Conservation (phyloP, 306 rosid genomes). For the Boehmeria nivea region DNA sequence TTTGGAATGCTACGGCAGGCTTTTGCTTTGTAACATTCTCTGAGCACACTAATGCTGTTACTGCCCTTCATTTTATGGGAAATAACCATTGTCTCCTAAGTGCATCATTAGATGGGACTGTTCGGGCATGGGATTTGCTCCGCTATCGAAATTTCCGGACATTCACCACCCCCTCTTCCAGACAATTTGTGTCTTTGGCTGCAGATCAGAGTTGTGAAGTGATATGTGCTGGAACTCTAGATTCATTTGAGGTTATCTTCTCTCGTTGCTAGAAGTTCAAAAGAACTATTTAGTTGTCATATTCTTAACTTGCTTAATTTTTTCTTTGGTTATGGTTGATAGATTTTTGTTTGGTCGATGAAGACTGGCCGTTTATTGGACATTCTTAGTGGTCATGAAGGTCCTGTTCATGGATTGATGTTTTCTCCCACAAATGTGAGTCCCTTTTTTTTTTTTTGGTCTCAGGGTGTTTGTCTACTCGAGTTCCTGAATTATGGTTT, state of each 20-base stretch:
- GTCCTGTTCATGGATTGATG: constrained; percentile 84
- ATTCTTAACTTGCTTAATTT: constrained; percentile 3
- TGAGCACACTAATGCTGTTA: constrained; percentile 81
- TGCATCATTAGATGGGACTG: constrained; percentile 96
- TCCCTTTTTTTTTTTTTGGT: neutral
- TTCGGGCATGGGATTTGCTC: constrained; percentile 90
- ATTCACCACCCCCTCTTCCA: constrained; percentile 65
- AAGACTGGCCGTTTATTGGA: constrained; percentile 82
- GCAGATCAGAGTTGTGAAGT: constrained; percentile 97
- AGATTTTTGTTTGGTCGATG: constrained; percentile 97
- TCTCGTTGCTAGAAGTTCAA: neutral
- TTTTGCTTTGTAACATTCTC: constrained; percentile 85
- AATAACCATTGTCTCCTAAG: constrained; percentile 68
- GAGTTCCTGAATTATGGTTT: constrained; percentile 1
- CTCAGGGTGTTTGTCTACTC: neutral
- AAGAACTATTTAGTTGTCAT: neutral
- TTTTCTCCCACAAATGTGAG: constrained; percentile 95
- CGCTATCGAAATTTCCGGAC: constrained; percentile 83
- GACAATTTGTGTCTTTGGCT: constrained; percentile 83
- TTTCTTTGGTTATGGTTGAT: constrained; percentile 16
- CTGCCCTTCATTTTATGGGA: constrained; percentile 87
- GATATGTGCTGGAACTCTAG: constrained; percentile 90
- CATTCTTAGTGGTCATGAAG: constrained; percentile 89
- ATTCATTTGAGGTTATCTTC: constrained; percentile 78
- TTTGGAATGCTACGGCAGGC: constrained; percentile 85